phyloP scores from a whole-genome alignment of 129 eudicot species.

The Smallanthus sonchifolius region DNA sequence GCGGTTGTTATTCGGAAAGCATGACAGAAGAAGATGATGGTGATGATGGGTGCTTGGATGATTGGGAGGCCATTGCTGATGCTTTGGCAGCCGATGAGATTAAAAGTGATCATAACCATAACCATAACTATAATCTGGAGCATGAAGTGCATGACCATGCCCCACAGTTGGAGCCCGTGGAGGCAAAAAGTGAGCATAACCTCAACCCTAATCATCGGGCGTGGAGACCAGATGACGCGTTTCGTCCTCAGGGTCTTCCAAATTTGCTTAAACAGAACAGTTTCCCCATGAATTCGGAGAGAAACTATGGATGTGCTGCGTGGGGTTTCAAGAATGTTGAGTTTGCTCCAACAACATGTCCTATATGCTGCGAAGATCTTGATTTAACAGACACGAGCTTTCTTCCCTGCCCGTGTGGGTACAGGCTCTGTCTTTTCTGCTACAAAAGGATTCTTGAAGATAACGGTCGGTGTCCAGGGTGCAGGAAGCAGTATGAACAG shows the following conservation, averaged over 20 bases:
- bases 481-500: constrained; percentile 63
- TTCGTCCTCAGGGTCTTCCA: constrained; percentile 71
- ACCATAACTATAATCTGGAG: constrained; percentile 1
- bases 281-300: constrained; percentile 53
- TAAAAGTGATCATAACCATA: constrained; percentile 20
- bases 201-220: constrained; percentile 36
- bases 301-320: constrained; percentile 25
- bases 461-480: constrained; percentile 71
- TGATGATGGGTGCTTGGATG: constrained; percentile 62
- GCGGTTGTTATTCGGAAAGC: constrained; percentile 47
- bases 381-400: constrained; percentile 73
- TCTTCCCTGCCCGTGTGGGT: constrained; percentile 80
- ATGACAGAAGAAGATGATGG: constrained; percentile 63
- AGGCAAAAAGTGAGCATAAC: not conserved
- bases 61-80: constrained; percentile 85
- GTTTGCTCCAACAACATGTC: constrained; percentile 57
- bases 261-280: constrained; percentile 55
- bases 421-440: constrained; percentile 85
- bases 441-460: constrained; percentile 81
- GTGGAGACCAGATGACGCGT: constrained; percentile 83
- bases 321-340: constrained; percentile 41
- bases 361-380: constrained; percentile 86
- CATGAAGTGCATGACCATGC: constrained; percentile 25
- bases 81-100: constrained; percentile 61
- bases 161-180: constrained; percentile 18